These are phyloP conservation scores for Glomus cerebriforme DNA, from an alignment of 192 early-diverging fungal genomes.

Conservation along the genomic window DNA sequence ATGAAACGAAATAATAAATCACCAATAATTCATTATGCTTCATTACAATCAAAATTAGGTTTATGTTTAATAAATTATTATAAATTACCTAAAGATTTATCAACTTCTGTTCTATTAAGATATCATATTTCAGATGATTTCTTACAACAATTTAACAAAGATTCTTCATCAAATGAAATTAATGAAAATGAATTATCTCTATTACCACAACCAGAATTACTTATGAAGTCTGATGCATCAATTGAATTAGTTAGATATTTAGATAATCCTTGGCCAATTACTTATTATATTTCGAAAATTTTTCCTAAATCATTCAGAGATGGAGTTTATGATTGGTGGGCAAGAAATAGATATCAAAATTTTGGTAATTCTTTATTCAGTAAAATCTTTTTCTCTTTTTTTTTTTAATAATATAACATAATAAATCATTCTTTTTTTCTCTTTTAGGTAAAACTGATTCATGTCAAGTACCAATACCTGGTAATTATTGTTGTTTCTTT, in stretches of 20 bases:
- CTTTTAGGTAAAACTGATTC: neutral
- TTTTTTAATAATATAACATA: no score
- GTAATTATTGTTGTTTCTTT: neutral
- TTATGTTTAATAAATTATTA: neutral
- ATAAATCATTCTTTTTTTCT: no score
- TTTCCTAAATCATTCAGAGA: neutral
- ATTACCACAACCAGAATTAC: neutral
- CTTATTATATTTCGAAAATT: neutral
- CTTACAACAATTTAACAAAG: neutral
- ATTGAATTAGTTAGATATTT: neutral
- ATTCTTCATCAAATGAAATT: neutral
- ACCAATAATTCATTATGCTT: neutral
- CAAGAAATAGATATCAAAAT: neutral
- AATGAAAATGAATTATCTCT: neutral
- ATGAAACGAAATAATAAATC: neutral
- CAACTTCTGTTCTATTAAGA: neutral
- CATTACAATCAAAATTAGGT: neutral
- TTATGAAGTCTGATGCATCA: conserved; percentile 10
- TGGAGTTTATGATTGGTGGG: neutral
- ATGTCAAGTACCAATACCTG: neutral
- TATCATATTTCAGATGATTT: neutral
- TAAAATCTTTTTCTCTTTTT: neutral
- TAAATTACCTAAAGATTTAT: neutral
- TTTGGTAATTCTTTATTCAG: no score
- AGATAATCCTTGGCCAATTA: neutral